Conservation (phyloP, 805 yeast genomes). For the Ogataea kodamae region DNA sequence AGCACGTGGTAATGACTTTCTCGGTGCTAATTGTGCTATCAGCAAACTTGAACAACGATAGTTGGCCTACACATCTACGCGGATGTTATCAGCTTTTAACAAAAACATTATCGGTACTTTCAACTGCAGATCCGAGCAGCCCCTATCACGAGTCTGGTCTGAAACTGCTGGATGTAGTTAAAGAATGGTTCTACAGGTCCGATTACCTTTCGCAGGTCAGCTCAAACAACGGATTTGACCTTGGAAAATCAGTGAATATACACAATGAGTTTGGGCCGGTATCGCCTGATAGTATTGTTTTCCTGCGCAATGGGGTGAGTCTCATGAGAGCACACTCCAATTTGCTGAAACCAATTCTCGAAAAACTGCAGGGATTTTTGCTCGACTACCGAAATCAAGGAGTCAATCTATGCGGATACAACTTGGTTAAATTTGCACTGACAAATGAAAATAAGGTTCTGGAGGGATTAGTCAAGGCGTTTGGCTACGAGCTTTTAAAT, state of each 20-base stretch:
- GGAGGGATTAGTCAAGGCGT: not conserved
- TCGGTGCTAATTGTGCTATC: conserved; percentile 4
- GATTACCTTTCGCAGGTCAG: conserved; percentile 5
- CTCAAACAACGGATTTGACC: conserved; percentile 2
- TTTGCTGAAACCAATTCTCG: not conserved
- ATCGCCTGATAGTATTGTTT: conserved; percentile 1
- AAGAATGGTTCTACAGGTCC: conserved; percentile 6
- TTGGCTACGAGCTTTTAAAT: conserved; percentile 3
- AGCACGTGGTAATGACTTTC: conserved; percentile 6
- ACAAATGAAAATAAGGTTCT: conserved; percentile 1
- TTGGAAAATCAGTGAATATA: not conserved
- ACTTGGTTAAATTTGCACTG: not conserved
- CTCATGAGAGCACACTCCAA: conserved; percentile 1
- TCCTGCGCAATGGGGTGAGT: conserved; percentile 3
- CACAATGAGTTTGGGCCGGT: conserved; percentile 3
- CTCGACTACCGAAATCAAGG: not conserved
- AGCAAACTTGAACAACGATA: conserved; percentile 2
- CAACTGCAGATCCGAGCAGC: not conserved
- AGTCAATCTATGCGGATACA: conserved; percentile 1
- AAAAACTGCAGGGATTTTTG: conserved; percentile 1
- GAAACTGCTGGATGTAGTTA: conserved; percentile 3
- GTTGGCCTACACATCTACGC: conserved; percentile 6
- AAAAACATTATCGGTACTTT: not conserved
- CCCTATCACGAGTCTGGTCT: conserved; percentile 1
- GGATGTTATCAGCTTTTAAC: conserved; percentile 4